These are phyloP conservation scores for Leptographium procerum DNA, from an alignment of 2,329 filamentous ascomycete species.

Conservation along the genomic window DNA sequence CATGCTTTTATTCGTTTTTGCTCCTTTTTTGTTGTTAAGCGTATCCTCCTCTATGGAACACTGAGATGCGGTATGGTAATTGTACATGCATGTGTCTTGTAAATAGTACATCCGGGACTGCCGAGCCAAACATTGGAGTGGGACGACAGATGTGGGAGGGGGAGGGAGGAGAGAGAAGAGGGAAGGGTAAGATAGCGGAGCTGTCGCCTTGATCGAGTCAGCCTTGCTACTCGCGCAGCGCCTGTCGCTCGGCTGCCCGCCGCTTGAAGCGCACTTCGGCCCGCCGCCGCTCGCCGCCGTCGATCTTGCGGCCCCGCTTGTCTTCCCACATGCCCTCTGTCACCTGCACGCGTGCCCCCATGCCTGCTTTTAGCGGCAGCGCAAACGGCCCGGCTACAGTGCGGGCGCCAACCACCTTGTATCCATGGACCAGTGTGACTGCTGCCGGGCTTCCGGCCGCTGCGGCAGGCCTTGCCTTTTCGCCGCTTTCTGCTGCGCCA, in stretches of 20 bases:
- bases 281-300: constrained; percentile 86
- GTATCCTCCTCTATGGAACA: background rate
- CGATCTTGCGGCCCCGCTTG: constrained; percentile 77
- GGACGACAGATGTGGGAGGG: background rate
- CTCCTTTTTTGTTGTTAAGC: background rate
- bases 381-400: constrained; percentile 68
- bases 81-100: background rate
- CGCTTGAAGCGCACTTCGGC: constrained; percentile 82
- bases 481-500: background rate
- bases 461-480: too few species aligned
- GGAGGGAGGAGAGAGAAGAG: background rate
- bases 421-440: constrained; percentile 43
- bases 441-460: background rate
- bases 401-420: constrained; percentile 56
- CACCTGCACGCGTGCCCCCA: constrained; percentile 54
- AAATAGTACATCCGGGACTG: background rate
- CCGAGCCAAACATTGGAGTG: background rate
- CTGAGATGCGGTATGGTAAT: background rate
- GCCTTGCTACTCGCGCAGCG: constrained; percentile 31
- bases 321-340: constrained; percentile 92
- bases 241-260: constrained; percentile 66
- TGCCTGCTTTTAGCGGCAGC: constrained; percentile 52
- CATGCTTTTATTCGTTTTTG: background rate
- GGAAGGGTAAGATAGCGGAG: background rate
- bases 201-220: background rate